Conservation (phyloP, 345 rosid genomes). For the Salix caprea region DNA sequence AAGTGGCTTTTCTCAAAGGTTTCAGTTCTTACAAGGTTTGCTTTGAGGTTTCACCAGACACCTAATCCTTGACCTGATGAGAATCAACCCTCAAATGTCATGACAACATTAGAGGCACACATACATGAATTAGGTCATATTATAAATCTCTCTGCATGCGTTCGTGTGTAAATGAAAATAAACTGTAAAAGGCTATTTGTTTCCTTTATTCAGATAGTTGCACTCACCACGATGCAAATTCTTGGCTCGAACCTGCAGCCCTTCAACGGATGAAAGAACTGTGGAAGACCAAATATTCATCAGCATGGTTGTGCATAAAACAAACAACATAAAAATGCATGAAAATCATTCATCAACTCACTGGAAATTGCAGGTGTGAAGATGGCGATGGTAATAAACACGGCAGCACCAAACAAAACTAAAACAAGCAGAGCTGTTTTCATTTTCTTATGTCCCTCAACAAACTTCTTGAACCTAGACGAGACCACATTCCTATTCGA, state of each 20-base stretch:
- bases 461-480: slow-evolving; percentile 46
- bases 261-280: slow-evolving; percentile 84
- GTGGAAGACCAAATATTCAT: slow-evolving; percentile 31
- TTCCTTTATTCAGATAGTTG: slow-evolving; percentile 6
- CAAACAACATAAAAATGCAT: background rate
- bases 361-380: slow-evolving; percentile 89
- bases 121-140: background rate
- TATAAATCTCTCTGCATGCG: background rate
- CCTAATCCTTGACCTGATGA: background rate
- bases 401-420: slow-evolving; percentile 65
- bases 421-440: slow-evolving; percentile 68
- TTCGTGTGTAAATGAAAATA: background rate
- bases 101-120: background rate
- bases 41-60: background rate
- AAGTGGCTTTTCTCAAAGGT: background rate
- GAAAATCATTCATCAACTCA: slow-evolving; percentile 16
- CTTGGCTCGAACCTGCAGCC: slow-evolving; percentile 47
- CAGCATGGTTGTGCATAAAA: slow-evolving; percentile 9
- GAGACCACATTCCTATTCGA: slow-evolving; percentile 39
- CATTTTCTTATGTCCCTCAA: slow-evolving; percentile 57
- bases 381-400: slow-evolving; percentile 57
- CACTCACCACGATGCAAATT: slow-evolving; percentile 55
- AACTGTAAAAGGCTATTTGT: background rate
- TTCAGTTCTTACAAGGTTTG: background rate
- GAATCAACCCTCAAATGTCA: slow-evolving; percentile 5